Base-by-base conservation (phyloP, 345 rosid genomes). In the Microthlaspi erraticum region DNA sequence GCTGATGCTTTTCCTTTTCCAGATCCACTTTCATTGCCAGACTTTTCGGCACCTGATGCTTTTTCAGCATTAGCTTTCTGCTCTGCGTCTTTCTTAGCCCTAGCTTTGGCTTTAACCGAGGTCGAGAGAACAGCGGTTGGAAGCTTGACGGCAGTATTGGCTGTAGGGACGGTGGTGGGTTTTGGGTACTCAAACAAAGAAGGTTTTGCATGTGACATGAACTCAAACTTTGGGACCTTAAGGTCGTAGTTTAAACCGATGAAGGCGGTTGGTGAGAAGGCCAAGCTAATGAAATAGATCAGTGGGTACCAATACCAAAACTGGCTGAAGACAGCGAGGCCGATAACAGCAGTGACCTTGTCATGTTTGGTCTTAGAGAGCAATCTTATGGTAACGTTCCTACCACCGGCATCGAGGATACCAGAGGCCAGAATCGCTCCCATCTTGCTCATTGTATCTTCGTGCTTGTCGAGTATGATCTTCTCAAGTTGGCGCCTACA, bases 391-490 rank as follows among this genome's bases (percentile, higher is more conserved):
- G 97, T 95, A 64, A 95, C 98, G 62, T 95, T 95, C 84, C 99
- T 88, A n/a, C 99, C 99, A 72, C 99, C 99, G 18, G 98, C 99
- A 81, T 92, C 98, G 54, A 95, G 94, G 66, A 95, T 92, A 60
- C 98, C 99, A 52, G 94, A 88, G 33, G 99, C 98, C 81, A 95
- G 76, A 73, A 95, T 92, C 8, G 99, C 99, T 55, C 99, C 99
- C 99, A 95, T 95, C 85, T 95, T 95, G 88, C 99, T 95, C 98
- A 92, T 95, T 58, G 99, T 92, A 51, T 95, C 99, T 80, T 95
- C 97, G 59, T 90, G 98, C 77, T 92, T 95, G 78, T 95, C 98
- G 26, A 90, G 89, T 68, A 95, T 88, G 51, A 92, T 95, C 77
- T 95, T 95, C 72, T 92, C 98, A 65, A 95, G 71, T 58, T 92